These are phyloP conservation scores for Borovskyia barvae DNA, from an alignment of 208 protist genomes.

Conservation along the genomic window DNA sequence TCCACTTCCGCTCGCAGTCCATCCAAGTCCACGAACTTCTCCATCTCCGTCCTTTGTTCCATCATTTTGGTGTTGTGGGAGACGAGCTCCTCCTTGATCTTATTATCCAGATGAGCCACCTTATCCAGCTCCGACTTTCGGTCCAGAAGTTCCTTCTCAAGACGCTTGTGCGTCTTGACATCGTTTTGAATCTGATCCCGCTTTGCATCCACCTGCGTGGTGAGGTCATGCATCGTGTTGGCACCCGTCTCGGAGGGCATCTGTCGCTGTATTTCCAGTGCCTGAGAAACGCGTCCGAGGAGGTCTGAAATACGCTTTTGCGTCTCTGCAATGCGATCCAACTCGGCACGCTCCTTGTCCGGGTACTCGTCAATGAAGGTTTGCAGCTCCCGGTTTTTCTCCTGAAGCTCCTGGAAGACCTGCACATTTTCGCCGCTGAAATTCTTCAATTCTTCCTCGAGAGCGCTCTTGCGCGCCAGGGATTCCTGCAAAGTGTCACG, in stretches of 20 bases:
- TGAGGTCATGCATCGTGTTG: constrained; percentile 64
- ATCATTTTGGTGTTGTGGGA: constrained; percentile 72
- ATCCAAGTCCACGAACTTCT: constrained; percentile 78
- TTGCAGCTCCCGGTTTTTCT: constrained; percentile 85
- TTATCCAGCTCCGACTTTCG: constrained; percentile 89
- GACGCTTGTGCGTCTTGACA: constrained; percentile 78
- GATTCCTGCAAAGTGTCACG: constrained; percentile 77
- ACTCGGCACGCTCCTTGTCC: constrained; percentile 66
- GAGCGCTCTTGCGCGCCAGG: constrained; percentile 47
- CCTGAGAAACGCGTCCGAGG: constrained; percentile 80
- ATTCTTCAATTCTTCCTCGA: constrained; percentile 83
- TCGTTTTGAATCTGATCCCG: constrained; percentile 80
- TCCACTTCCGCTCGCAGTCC: constrained; percentile 64
- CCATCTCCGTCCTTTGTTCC: constrained; percentile 79
- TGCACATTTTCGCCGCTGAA: constrained; percentile 87
- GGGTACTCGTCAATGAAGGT: constrained; percentile 87
- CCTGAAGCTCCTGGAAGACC: constrained; percentile 81
- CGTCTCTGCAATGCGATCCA: constrained; percentile 48
- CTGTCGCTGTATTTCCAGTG: constrained; percentile 71
- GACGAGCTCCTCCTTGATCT: constrained; percentile 88
- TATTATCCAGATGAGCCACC: constrained; percentile 81
- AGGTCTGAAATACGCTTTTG: constrained; percentile 67
- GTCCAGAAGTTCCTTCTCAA: constrained; percentile 89
- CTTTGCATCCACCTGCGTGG: constrained; percentile 76
- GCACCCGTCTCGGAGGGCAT: constrained; percentile 67